These are phyloP conservation scores for Solanum chmielewskii DNA, from an alignment of 257 asterid species.

Conservation along the genomic window DNA sequence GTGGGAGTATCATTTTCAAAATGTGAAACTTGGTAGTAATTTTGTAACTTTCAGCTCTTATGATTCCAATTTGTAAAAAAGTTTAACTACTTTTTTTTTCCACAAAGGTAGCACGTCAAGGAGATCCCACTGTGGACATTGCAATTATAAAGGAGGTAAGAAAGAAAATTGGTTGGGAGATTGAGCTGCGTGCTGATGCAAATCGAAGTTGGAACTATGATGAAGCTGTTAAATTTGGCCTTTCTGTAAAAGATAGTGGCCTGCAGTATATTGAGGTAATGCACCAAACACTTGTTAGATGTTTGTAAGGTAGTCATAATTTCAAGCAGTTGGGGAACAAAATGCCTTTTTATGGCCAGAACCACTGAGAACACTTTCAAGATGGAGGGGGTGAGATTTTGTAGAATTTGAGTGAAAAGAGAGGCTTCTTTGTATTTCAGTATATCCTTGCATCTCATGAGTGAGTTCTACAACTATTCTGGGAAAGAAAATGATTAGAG, in stretches of 20 bases:
- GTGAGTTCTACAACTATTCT: neutral
- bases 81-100: neutral
- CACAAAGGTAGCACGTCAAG: constrained; percentile 69
- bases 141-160: constrained; percentile 76
- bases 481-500: neutral
- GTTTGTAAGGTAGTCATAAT: neutral
- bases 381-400: neutral
- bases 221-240: constrained; percentile 69
- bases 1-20: constrained; percentile 14
- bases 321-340: neutral
- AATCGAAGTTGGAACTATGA: constrained; percentile 71
- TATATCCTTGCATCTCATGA: neutral
- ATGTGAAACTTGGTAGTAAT: neutral
- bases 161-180: constrained; percentile 50
- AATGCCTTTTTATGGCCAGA: neutral
- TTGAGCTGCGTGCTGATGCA: constrained; percentile 87
- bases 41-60: neutral
- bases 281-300: neutral
- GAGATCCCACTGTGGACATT: constrained; percentile 64
- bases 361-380: neutral
- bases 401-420: neutral
- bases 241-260: constrained; percentile 46
- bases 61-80: neutral
- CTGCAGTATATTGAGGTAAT: constrained; percentile 92
- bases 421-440: neutral